Evolutionary conservation across 2,329 filamentous ascomycete species (phyloP), one percentile per base, ranked within the genome.

Genomic region (Amauroascus verrucosus): DNA sequence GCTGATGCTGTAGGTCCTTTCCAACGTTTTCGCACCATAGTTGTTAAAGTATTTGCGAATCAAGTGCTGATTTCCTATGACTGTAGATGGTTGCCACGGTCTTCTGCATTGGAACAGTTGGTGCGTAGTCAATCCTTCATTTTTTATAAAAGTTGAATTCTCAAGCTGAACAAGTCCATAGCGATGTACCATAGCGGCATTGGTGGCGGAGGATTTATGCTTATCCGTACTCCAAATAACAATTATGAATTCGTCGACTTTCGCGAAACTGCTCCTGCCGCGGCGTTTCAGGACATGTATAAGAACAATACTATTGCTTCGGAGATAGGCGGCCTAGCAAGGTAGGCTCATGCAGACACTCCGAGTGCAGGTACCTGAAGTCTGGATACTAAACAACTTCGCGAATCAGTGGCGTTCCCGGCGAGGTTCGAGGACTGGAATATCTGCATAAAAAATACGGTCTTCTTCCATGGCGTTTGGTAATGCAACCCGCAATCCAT

Each of bases 171-270:
- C 18, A 32, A 9, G 9, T 28, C 28, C n/a, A 43, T 32, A 76
- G 74, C 78, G 53, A 86, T 86, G 81, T 86, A 88, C 61, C 86
- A 90, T 66, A 75, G 71, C 38, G 90, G 91, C 14, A 85, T 96
- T 55, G 90, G 87, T 18, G 91, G 91, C 6, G 91, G 91, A 38
- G 91, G 91, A 1, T 97, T 97, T 70, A 86, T 89, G 77, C 75
- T 95, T 4, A 80, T 95, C 4, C 82, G 87, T 46, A 77, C 81
- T 32, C 72, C 80, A 14, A 75, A 87, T 55, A 88, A 88, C n/a
- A 74, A 75, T 16, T 94, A 90, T 64, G 88, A 95, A 64, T 83
- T 84, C 55, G 82, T 97, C 60, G 91, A 97, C 69, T 97, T 95
- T 64, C 78, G 91, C 45, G 91, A 97, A 67, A 82, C 85, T 0